Evolutionary conservation across 1,284 basidiomycete species (phyloP).

Genomic region (Trichosporon sp.): DNA sequence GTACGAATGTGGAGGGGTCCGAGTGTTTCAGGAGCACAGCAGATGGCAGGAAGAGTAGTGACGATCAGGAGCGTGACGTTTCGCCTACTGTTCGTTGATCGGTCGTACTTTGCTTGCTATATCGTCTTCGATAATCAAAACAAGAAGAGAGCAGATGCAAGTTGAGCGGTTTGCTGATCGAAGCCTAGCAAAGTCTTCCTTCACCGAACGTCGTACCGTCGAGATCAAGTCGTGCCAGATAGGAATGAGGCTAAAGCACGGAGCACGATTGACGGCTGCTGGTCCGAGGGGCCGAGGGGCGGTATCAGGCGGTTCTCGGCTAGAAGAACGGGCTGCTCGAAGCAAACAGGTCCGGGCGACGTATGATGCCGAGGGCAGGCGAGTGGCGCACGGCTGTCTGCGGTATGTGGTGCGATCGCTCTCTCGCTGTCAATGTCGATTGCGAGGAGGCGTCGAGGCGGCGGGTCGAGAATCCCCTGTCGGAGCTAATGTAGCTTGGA

Average conservation of each 20-base stretch:
- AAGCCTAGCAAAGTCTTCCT: not conserved
- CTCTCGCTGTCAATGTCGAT: not conserved
- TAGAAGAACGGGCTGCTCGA: not conserved
- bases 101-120: not conserved
- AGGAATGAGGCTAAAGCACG: not conserved
- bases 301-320: not conserved
- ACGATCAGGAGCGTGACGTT: not conserved
- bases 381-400: not conserved
- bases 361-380: not conserved
- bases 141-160: not conserved
- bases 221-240: not conserved
- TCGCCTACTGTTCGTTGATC: not conserved
- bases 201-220: not conserved
- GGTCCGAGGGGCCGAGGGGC: not conserved
- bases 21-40: not conserved
- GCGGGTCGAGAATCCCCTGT: too few species aligned
- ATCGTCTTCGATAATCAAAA: not conserved
- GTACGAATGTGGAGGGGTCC: not conserved
- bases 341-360: not conserved
- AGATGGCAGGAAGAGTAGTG: not conserved
- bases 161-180: not conserved
- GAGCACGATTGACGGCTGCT: not conserved
- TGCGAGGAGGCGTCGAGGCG: not conserved
- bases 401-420: not conserved
- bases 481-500: too few species aligned